Evolutionary conservation across 495 filamentous ascomycete genomes (phyloP), one percentile per base, ranked within the genome.

Genomic region (Aspergillus heteromorphus): DNA sequence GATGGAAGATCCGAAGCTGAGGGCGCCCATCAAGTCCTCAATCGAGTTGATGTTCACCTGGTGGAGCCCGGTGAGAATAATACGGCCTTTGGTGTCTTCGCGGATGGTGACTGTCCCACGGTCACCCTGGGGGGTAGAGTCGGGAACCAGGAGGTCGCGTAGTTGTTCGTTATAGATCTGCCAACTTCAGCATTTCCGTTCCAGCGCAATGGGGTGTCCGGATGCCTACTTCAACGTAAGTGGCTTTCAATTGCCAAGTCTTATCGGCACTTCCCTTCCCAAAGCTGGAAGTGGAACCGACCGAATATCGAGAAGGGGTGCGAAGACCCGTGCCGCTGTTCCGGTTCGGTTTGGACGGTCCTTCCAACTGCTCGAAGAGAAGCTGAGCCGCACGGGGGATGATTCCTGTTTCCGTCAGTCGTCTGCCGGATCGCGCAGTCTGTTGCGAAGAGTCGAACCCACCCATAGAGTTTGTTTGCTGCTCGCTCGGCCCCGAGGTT

Each of bases 101-200:
- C 93, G 87, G 53, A 97, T 96, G 1, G 84, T 83, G 16, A 99
- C 91, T 27, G 73, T 71, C 42, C 78, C 77, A 45, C 93, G 83
- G 65, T 97, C 93, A 49, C 76, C 68, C 21, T 64, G 56, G 10
- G 87, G 81, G 0, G 86, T 79, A 21, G 82, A 74, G 40, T 97
- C 93, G 2, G 89, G 85, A 9, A 97, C 68, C 25, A 99, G 80
- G 42, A 99, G 79, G 76, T 99, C 93, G 55, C 95, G 83, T 45
- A 97, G 74, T 61, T 90, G 85, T 72, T 99, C 93, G 64, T 99
- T 97, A 78, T 99, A 99, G 43, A 99, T 99, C 80, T 88, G 61
- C 7, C 48, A 30, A 21, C 29, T 47, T 55, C 14, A 38, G 61
- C 41, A 51, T 62, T 18, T 36, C 11, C 13, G 6, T 18, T 31